Evolutionary conservation across 164 flowering plant genomes (phyloP).

Genomic region (Houttuynia cordata): DNA sequence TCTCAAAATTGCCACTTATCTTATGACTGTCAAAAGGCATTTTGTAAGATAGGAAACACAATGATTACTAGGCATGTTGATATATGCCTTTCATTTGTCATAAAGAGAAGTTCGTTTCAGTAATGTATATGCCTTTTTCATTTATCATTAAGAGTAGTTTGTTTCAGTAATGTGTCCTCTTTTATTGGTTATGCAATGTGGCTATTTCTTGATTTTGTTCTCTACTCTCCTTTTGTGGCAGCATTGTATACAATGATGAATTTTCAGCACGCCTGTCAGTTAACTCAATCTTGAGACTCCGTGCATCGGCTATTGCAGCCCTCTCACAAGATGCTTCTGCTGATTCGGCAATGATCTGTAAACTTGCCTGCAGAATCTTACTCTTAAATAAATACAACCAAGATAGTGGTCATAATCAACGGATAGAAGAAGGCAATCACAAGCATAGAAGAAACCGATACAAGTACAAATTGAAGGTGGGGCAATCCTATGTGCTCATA

Average conservation of each 20-base stretch:
- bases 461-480: slow-evolving; percentile 15
- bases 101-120: too few relatives aligned
- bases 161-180: background rate
- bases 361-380: slow-evolving; percentile 49
- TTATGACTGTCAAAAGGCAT: too few relatives aligned
- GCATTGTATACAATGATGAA: slow-evolving; percentile 63
- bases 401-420: slow-evolving; percentile 10
- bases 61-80: too few relatives aligned
- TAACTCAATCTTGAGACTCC: slow-evolving; percentile 63
- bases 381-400: slow-evolving; percentile 19
- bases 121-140: too few relatives aligned
- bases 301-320: slow-evolving; percentile 60
- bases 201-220: slow-evolving; percentile 1
- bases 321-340: slow-evolving; percentile 43
- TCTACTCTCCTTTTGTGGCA: slow-evolving; percentile 15
- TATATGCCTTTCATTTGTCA: too few relatives aligned
- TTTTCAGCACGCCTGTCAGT: slow-evolving; percentile 81
- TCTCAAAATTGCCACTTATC: too few relatives aligned
- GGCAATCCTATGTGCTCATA: slow-evolving; percentile 9
- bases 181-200: background rate
- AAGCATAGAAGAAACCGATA: slow-evolving; percentile 8
- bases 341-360: slow-evolving; percentile 41
- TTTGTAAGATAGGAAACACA: too few relatives aligned
- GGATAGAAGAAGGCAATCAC: slow-evolving; percentile 11
- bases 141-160: too few relatives aligned